Conservation (phyloP, 805 yeast species). For the Cyberlindnera mrakii region DNA sequence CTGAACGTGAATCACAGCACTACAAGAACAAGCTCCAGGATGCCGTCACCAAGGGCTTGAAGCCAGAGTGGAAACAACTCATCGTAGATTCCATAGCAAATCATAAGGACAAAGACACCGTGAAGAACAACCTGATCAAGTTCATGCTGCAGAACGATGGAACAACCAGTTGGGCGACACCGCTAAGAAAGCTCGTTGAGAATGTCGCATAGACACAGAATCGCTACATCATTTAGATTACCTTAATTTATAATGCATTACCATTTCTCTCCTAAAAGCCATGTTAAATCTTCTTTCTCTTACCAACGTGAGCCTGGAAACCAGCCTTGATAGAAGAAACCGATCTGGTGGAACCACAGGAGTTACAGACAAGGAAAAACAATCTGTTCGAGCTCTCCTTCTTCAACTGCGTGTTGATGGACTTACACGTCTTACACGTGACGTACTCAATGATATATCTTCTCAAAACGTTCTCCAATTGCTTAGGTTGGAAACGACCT, state of each 20-base stretch:
- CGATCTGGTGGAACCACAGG: slow-evolving; percentile 96
- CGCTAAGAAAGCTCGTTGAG: slow-evolving; percentile 52
- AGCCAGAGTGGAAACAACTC: slow-evolving; percentile 23
- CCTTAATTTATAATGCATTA: not conserved
- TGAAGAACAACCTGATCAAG: slow-evolving; percentile 33
- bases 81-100: slow-evolving; percentile 23
- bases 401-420: slow-evolving; percentile 91
- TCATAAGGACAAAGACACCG: slow-evolving; percentile 20
- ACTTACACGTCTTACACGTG: slow-evolving; percentile 97
- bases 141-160: slow-evolving; percentile 57
- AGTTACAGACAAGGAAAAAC: slow-evolving; percentile 95
- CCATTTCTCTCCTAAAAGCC: not conserved
- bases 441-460: slow-evolving; percentile 96
- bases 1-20: slow-evolving; percentile 36
- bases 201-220: slow-evolving; percentile 10
- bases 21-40: slow-evolving; percentile 36
- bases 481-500: slow-evolving; percentile 98
- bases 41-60: slow-evolving; percentile 20
- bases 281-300: slow-evolving; percentile 58
- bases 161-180: slow-evolving; percentile 60
- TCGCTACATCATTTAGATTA: not conserved
- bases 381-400: slow-evolving; percentile 95
- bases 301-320: slow-evolving; percentile 97
- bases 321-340: slow-evolving; percentile 98
- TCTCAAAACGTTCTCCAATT: slow-evolving; percentile 92